These are phyloP conservation scores for Tuber aestivum DNA, from an alignment of 495 filamentous ascomycete genomes.

Conservation along the genomic window DNA sequence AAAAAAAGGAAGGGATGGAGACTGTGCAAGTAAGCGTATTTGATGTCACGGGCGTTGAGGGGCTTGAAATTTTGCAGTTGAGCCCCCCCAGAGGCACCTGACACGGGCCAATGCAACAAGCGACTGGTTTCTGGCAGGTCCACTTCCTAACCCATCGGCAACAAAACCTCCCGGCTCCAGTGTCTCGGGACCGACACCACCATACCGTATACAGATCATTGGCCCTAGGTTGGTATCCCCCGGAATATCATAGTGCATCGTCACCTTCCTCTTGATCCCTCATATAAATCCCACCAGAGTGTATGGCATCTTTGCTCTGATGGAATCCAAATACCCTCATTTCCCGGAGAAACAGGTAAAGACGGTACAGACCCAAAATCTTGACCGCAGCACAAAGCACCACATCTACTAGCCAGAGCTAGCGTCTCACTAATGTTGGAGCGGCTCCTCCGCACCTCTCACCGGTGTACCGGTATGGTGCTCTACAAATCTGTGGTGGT, in stretches of 20 bases:
- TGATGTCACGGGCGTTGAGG: slow-evolving; percentile 24
- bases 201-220: neutral
- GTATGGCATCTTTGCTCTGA: neutral
- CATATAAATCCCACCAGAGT: neutral
- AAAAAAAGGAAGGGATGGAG: slow-evolving; percentile 25
- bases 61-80: neutral
- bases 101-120: slow-evolving; percentile 8
- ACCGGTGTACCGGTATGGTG: too few species aligned
- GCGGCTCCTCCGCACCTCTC: neutral
- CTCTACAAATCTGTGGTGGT: too few species aligned
- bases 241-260: too few species aligned
- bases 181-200: neutral
- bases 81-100: neutral
- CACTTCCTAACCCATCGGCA: neutral
- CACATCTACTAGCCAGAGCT: neutral
- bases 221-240: too few species aligned
- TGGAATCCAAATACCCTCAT: neutral
- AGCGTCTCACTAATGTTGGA: neutral
- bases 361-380: neutral
- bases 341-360: neutral
- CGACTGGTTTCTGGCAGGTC: neutral
- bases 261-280: neutral
- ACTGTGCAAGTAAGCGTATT: slow-evolving; percentile 31
- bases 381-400: neutral
- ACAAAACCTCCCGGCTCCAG: neutral